Conservation (phyloP, 108 stramenopile species). For the Craspedostauros australis region DNA sequence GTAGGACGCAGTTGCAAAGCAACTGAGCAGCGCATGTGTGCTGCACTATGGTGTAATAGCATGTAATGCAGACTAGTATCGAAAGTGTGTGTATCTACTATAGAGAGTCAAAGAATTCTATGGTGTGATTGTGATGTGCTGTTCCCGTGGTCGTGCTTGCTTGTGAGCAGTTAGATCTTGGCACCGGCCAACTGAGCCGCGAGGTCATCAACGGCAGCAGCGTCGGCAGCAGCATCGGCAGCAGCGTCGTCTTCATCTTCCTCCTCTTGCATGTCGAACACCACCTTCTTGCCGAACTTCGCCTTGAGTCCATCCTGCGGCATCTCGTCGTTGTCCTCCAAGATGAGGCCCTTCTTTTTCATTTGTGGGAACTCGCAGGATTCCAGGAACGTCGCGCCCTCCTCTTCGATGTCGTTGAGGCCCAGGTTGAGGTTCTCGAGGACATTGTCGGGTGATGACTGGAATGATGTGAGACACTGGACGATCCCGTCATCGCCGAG, state of each 20-base stretch:
- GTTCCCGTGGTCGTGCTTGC: too few relatives aligned
- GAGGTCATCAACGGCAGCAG: too few relatives aligned
- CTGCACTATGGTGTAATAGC: too few relatives aligned
- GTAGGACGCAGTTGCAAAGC: too few relatives aligned
- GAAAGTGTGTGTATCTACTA: too few relatives aligned
- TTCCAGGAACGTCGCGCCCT: background rate
- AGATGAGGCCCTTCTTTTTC: constrained; percentile 24
- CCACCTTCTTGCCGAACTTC: background rate
- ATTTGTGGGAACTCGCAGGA: constrained; percentile 1
- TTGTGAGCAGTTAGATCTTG: too few relatives aligned
- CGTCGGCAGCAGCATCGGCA: too few relatives aligned
- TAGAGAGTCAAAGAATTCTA: too few relatives aligned
- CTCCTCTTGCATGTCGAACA: constrained; percentile 1
- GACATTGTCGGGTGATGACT: background rate
- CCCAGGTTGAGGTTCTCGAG: constrained; percentile 1
- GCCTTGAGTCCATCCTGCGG: background rate
- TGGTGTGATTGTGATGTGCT: too few relatives aligned
- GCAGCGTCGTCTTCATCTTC: constrained; percentile 4
- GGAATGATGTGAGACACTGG: background rate
- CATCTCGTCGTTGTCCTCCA: constrained; percentile 41
- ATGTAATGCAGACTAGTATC: too few relatives aligned
- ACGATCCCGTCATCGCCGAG: constrained; percentile 7
- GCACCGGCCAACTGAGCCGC: too few relatives aligned
- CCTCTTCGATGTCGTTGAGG: constrained; percentile 3
- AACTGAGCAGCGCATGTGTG: too few relatives aligned